Evolutionary conservation across 2,329 filamentous ascomycete species (phyloP), one percentile per base, ranked within the genome.

Genomic region (Ascochyta viciae-villosae): DNA sequence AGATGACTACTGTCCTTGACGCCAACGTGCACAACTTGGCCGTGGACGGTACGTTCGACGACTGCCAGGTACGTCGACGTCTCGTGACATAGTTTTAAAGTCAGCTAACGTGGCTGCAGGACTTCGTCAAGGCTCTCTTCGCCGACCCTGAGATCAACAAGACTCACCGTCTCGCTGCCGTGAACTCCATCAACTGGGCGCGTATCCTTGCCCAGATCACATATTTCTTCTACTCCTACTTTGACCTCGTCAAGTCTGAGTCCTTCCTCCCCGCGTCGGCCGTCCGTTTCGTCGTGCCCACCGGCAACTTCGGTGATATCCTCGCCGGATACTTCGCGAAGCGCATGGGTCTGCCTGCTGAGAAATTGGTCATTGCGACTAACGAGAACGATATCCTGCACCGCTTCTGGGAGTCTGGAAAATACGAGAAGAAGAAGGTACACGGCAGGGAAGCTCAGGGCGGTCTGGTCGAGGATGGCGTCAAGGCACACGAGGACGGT

Each of bases 301-400:
- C 93, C 0, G 95, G 95, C 52, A 98, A 99, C 82, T 99, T 99
- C 77, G 92, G 95, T 60, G 92, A 98, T 74, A 92, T 99, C 64
- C 83, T 98, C 4, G 91, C 91, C 0, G 94, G 94, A 46, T 98
- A 94, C 80, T 97, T 98, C 71, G 93, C 94, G 19, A 89, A 89
- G 66, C 84, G 87, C 66, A 96, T 96, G 92, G 93, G 92, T 52
- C 84, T 98, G 3, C 93, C 93, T 3, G 82, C 89, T 3, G 89
- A 95, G 61, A 96, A 94, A 79, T 86, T 99, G 29, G 87, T 96
- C 67, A 89, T 97, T 53, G 92, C 94, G 0, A 98, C 94, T 47
- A 98, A 98, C 76, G 93, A 96, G 79, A 99, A 99, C 79, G 95
- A 98, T 71, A 98, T 98, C 58, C 85, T 99, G 10, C 86, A 98